Conservation (phyloP, 495 filamentous ascomycete genomes). For the Hyaloscypha bicolor region DNA sequence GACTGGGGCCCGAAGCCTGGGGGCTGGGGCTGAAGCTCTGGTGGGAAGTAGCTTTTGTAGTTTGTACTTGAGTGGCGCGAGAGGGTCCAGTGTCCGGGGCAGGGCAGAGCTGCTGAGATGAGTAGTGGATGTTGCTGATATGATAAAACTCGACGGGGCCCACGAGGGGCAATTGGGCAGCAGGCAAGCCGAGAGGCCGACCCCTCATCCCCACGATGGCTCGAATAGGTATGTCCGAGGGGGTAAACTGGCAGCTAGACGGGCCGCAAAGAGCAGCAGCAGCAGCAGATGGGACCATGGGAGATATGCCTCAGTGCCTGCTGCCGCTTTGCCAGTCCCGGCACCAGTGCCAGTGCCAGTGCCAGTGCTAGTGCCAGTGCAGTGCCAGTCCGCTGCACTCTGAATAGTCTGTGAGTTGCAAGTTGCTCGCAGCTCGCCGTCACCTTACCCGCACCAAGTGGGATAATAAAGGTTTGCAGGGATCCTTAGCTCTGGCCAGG, state of each 20-base stretch:
- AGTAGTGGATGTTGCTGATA: slow-evolving; percentile 4
- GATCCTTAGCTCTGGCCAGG: background rate
- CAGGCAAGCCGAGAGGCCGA: background rate
- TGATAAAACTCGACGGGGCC: background rate
- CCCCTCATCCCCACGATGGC: background rate
- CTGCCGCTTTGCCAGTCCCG: background rate
- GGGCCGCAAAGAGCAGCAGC: background rate
- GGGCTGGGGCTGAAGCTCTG: slow-evolving; percentile 26
- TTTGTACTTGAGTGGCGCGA: slow-evolving; percentile 12
- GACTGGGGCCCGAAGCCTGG: slow-evolving; percentile 19
- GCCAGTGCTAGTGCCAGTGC: too few species aligned
- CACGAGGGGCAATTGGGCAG: background rate
- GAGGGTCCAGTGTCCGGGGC: background rate
- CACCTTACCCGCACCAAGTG: background rate
- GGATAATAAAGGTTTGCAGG: slow-evolving; percentile 11
- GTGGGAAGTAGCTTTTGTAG: slow-evolving; percentile 6
- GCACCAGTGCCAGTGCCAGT: too few species aligned
- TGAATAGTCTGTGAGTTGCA: background rate
- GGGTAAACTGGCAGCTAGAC: background rate
- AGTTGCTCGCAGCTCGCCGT: background rate
- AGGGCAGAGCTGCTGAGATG: slow-evolving; percentile 1
- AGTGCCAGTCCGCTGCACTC: background rate
- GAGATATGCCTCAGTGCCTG: background rate
- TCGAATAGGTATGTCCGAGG: background rate
- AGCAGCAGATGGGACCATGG: too few species aligned